phyloP scores from a whole-genome alignment of 2,329 filamentous ascomycete genomes.

The Hypoxylon rubiginosum region DNA sequence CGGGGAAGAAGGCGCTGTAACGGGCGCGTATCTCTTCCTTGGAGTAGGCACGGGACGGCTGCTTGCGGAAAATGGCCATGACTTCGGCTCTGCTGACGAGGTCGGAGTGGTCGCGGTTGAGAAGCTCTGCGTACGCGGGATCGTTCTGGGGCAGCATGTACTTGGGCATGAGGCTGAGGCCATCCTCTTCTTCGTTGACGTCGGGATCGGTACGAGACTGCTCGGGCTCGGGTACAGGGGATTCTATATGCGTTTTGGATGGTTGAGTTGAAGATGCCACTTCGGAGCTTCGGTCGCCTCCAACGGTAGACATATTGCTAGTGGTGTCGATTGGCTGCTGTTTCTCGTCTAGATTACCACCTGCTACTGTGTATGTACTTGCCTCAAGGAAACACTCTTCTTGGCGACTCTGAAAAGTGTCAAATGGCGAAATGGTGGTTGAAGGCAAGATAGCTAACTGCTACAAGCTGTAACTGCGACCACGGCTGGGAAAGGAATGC shows the following conservation, averaged over 20 bases:
- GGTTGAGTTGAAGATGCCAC: no score
- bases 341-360: background rate
- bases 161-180: conserved; percentile 11
- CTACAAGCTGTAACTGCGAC: background rate
- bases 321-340: background rate
- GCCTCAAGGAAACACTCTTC: background rate
- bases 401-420: background rate
- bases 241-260: background rate
- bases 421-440: background rate
- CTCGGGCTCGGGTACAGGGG: background rate
- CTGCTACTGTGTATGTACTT: background rate
- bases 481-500: background rate
- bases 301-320: background rate
- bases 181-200: background rate
- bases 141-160: conserved; percentile 24
- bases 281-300: background rate
- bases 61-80: background rate
- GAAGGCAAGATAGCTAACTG: background rate
- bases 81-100: conserved; percentile 9
- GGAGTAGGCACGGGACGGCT: conserved; percentile 4
- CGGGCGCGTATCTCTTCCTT: conserved; percentile 24
- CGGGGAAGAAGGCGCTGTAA: conserved; percentile 16
- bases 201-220: background rate
- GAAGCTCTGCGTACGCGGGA: background rate
- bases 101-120: conserved; percentile 17